Base-by-base conservation (phyloP, 495 filamentous ascomycete species). In the Trichoderma gamsii region DNA sequence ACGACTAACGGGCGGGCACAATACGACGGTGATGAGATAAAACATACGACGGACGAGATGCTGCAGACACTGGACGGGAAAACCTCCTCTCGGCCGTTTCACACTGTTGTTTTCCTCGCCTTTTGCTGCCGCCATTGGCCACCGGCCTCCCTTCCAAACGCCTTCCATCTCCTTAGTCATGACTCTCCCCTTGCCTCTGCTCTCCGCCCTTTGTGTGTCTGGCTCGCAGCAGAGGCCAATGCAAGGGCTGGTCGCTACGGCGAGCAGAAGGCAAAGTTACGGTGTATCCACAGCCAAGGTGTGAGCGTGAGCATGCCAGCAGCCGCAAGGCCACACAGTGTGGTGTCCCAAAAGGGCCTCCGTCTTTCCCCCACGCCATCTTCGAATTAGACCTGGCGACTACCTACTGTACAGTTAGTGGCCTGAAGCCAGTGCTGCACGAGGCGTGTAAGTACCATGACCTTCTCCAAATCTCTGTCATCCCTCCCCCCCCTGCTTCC, bases 221-320 rank as follows among this genome's bases (percentile, higher is more conserved):
- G 56, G 56, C 56, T 61, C 27, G 56, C 56, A 61, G 23, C 21
- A 56, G 51, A 56, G 51, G 23, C 51, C 23, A 49, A 61, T 32
- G 56, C 56, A 61, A 61, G 56, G 56, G 56, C 56, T 29, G 56
- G 56, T 61, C 23, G 56, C 56, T 61, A 61, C 56, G 56, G 56
- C 27, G 56, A 61, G 56, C 27, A 61, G 8, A 38, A 38, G 35
- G 35, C 35, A 38, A 38, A 61, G 15, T 61, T 61, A 61, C 56
- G 56, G 56, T 32, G 56, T 61, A 61, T 21, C 56, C 56, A 61
- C 56, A 16, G n/a, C 51, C n/a, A 21, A 56, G n/a, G 21, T n/a
- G 51, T 56, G 56, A 61, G 56, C 56, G 23, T 61, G 56, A 61
- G 56, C 56, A 61, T 61, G 56, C 56, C 56, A 61, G 56, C 56